phyloP scores from a whole-genome alignment of 331 rosid genomes.

The Rosa hybrid region DNA sequence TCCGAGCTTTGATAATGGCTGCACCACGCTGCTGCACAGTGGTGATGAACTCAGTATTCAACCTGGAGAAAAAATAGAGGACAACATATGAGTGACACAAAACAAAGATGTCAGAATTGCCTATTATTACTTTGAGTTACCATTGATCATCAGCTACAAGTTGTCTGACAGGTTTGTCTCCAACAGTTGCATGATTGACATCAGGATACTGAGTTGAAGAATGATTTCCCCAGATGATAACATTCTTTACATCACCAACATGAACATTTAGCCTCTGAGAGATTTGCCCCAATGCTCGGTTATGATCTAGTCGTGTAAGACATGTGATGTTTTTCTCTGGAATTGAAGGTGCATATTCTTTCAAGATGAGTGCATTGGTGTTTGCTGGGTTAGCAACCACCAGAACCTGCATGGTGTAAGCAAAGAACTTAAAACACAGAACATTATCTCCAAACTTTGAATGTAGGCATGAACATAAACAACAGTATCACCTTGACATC shows the following conservation, averaged over 20 bases:
- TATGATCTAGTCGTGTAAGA: slow-evolving; percentile 85
- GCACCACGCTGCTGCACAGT: slow-evolving; percentile 87
- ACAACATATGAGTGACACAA: background rate
- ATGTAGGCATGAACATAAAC: background rate
- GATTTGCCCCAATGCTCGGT: slow-evolving; percentile 87
- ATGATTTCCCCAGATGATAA: slow-evolving; percentile 92
- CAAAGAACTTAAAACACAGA: slow-evolving; percentile 11
- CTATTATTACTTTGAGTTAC: slow-evolving; percentile 31
- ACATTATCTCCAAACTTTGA: background rate
- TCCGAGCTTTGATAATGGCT: slow-evolving; percentile 81
- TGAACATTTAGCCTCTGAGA: slow-evolving; percentile 69
- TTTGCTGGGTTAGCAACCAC: slow-evolving; percentile 98
- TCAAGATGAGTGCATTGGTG: slow-evolving; percentile 84
- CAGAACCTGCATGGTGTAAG: slow-evolving; percentile 53
- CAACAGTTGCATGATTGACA: slow-evolving; percentile 76
- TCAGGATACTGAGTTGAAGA: slow-evolving; percentile 97
- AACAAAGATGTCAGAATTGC: background rate
- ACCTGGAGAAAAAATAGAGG: slow-evolving; percentile 43
- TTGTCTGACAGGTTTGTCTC: slow-evolving; percentile 53
- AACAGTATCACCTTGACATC: slow-evolving; percentile 52
- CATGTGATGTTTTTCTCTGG: slow-evolving; percentile 80
- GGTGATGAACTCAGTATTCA: slow-evolving; percentile 69
- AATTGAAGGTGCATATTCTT: slow-evolving; percentile 84
- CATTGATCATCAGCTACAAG: slow-evolving; percentile 58
- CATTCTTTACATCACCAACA: slow-evolving; percentile 76